Percentiles rank a stretch among this genome's conserved stretches.
phyloP scores from a whole-genome alignment of 2,329 filamentous ascomycete genomes.

The Samsoniella hepiali region DNA sequence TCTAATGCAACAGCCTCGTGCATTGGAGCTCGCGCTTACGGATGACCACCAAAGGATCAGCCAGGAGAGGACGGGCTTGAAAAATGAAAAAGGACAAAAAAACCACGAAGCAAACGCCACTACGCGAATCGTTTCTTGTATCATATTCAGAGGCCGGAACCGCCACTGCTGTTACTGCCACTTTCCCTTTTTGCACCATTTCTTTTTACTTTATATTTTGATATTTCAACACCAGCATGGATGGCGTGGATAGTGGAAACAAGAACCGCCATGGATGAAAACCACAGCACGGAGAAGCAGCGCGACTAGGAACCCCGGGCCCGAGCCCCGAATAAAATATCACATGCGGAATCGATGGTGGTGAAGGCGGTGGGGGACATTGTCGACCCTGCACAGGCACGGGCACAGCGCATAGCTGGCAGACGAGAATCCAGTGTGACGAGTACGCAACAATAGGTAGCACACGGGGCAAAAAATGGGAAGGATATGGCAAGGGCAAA shows the following conservation, averaged over 20 bases:
- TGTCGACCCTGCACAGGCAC: neutral
- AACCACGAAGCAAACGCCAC: neutral
- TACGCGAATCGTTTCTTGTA: slow-evolving; percentile 15
- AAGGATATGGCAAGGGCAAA: neutral
- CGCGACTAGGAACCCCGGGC: neutral
- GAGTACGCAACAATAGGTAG: neutral
- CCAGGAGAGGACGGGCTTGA: neutral
- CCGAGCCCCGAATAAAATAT: neutral
- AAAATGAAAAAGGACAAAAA: neutral
- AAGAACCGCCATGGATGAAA: neutral
- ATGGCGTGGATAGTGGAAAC: slow-evolving; percentile 13
- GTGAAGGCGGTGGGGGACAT: neutral
- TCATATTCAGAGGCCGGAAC: slow-evolving; percentile 11
- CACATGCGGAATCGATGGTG: neutral
- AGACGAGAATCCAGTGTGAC: slow-evolving; percentile 6
- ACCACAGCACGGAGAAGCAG: neutral
- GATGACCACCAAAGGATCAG: neutral
- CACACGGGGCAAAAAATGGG: neutral
- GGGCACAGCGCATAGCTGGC: neutral
- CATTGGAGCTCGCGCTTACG: neutral
- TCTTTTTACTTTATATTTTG: slow-evolving; percentile 2
- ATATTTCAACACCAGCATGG: slow-evolving; percentile 12
- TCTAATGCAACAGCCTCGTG: slow-evolving; percentile 34
- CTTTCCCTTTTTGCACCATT: slow-evolving; percentile 3
- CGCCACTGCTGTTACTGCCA: slow-evolving; percentile 4